Percentiles rank a stretch among this genome's conserved stretches.
Conservation (phyloP, 2,329 filamentous ascomycete genomes). For the Aspergillus pseudoviridinutans region DNA sequence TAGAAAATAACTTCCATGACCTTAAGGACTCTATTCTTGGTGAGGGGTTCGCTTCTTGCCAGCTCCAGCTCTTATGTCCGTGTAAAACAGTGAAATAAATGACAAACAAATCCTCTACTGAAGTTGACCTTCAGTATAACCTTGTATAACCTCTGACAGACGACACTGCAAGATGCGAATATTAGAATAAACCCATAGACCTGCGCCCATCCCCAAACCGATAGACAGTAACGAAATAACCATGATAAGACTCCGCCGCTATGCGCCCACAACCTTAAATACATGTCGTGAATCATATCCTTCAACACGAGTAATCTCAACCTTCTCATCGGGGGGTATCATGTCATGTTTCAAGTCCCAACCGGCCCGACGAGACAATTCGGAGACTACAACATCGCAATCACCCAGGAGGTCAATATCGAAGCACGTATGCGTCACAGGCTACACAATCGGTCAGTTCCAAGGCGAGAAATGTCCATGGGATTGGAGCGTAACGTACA, state of each 20-base stretch:
- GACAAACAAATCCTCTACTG: not conserved
- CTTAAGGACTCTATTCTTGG: not conserved
- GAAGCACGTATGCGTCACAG: conserved; percentile 86
- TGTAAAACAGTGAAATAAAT: not conserved
- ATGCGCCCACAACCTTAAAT: conserved; percentile 40
- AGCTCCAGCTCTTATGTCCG: not conserved
- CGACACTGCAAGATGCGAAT: not conserved
- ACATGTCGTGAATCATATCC: conserved; percentile 44
- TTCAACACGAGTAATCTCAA: conserved; percentile 53
- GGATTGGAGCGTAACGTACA: conserved; percentile 35
- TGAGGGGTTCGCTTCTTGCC: not conserved
- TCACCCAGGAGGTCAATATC: conserved; percentile 96
- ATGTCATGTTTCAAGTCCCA: conserved; percentile 82
- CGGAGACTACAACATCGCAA: conserved; percentile 84
- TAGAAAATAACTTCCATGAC: not conserved
- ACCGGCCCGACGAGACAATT: conserved; percentile 74
- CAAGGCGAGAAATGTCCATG: not conserved
- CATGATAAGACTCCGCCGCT: conserved; percentile 32
- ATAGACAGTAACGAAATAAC: conserved; percentile 17
- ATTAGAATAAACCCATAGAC: conserved; percentile 1
- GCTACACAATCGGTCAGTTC: conserved; percentile 35
- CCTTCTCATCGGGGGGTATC: conserved; percentile 63
- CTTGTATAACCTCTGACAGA: not conserved
- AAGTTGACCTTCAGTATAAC: not conserved
- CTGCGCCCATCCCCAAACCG: conserved; percentile 27